Evolutionary conservation across 1,284 basidiomycete genomes (phyloP).

Genomic region (Sanghuangporus sanghuang): DNA sequence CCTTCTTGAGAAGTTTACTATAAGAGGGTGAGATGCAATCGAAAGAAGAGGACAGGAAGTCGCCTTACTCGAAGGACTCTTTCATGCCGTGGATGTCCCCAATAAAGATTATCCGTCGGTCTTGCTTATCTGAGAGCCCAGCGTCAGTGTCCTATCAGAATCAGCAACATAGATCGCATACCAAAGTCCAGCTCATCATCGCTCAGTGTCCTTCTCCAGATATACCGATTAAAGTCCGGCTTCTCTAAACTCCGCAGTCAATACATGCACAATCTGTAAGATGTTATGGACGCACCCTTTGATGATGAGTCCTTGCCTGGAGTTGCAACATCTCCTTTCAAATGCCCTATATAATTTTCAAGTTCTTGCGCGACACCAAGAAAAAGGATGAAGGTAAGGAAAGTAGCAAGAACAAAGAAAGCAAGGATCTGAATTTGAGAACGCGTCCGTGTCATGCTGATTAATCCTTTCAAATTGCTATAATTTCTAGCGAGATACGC

Average conservation of each 20-base stretch:
- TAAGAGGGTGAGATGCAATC: neutral
- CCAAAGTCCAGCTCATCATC: slow-evolving; percentile 30
- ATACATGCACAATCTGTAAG: neutral
- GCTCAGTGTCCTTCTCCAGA: slow-evolving; percentile 5
- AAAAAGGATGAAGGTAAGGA: slow-evolving; percentile 39
- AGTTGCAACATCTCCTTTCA: neutral
- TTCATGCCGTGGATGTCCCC: slow-evolving; percentile 87
- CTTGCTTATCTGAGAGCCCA: slow-evolving; percentile 37
- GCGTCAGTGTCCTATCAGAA: neutral
- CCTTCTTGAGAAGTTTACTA: slow-evolving; percentile 57
- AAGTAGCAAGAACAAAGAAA: slow-evolving; percentile 31
- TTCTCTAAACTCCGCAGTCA: neutral
- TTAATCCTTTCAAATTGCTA: neutral
- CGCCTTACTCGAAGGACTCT: slow-evolving; percentile 56
- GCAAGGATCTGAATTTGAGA: slow-evolving; percentile 15
- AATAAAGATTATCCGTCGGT: slow-evolving; percentile 56
- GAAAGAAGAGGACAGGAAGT: neutral
- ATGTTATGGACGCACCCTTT: neutral
- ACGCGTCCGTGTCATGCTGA: neutral
- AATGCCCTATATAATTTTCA: slow-evolving; percentile 18
- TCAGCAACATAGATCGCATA: slow-evolving; percentile 25
- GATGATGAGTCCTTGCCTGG: neutral
- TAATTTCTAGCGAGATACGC: neutral
- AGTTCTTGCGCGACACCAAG: slow-evolving; percentile 24
- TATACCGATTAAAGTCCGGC: slow-evolving; percentile 7